These are phyloP conservation scores for Cynanchum wilfordii DNA, from an alignment of 257 asterid genomes.

Conservation along the genomic window DNA sequence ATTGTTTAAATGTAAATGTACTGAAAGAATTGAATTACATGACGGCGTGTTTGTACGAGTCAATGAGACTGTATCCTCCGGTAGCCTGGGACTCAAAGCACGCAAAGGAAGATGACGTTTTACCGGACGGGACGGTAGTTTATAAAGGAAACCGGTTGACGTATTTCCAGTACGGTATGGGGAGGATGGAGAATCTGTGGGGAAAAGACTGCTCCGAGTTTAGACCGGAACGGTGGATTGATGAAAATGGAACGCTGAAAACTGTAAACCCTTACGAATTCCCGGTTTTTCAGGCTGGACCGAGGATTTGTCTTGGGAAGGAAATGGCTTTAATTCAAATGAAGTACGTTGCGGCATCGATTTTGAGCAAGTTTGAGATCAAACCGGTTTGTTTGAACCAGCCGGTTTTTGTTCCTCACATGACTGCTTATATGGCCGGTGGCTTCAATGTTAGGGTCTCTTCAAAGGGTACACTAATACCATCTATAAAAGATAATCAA, in stretches of 20 bases:
- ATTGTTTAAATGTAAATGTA: not conserved
- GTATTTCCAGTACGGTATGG: constrained; percentile 55
- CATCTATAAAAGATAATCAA: too few species aligned
- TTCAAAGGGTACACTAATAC: not conserved
- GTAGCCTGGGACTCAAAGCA: not conserved
- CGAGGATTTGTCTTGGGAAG: constrained; percentile 38
- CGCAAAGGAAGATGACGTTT: constrained; percentile 32
- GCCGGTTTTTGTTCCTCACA: not conserved
- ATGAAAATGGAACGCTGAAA: constrained; percentile 14
- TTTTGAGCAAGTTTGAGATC: not conserved
- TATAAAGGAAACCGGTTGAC: constrained; percentile 38
- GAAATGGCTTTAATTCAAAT: constrained; percentile 44
- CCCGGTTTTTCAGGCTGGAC: constrained; percentile 43
- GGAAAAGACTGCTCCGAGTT: constrained; percentile 50
- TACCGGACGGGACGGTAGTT: constrained; percentile 46
- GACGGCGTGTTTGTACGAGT: constrained; percentile 50
- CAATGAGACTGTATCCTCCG: constrained; percentile 23
- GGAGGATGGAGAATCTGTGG: constrained; percentile 44
- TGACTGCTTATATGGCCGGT: not conserved
- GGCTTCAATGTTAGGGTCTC: not conserved
- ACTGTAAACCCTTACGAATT: constrained; percentile 26
- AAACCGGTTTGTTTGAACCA: not conserved
- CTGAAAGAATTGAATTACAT: constrained; percentile 43
- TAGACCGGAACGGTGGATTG: constrained; percentile 52
- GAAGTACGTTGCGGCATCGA: constrained; percentile 32